Base-by-base conservation (phyloP, 139 green algal species). In the Tetradesmus lagerheimii region DNA sequence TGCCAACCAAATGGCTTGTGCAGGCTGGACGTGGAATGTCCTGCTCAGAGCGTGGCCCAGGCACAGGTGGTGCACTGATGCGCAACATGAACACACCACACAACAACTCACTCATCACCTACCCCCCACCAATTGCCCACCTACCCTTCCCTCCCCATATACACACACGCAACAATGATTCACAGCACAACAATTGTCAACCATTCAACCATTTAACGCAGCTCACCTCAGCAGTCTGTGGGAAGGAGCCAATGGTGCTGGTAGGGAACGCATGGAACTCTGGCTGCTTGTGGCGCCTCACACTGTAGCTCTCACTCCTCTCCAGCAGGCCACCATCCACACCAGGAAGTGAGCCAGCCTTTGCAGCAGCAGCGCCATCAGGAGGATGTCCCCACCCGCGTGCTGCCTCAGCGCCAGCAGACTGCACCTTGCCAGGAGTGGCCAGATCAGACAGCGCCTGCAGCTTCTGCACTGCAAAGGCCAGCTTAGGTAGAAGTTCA, bases 171-270 rank as follows among this genome's bases (percentile, higher is more conserved):
- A n/a, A 39, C 67, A 82, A 82, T 37, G 14, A 57, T 12, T 29
- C 15, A 71, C 57, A 31, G 25, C 57, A 71, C 23, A 31, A 37
- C 67, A 83, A n/a, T n/a, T n/a, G n/a, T n/a, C 95, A 92, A 34
- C 97, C 94, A 37, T 64, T n/a, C 79, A 29, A 71, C n/a, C n/a
- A n/a, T n/a, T n/a, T n/a, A n/a, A n/a, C n/a, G n/a, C n/a, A 62
- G 4, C 83, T 20, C 75, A 88, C 83, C 86, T 95, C 95, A 41
- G 92, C 47, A 2, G 97, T 99, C 94, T 99, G 97, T 25, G 97
- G 97, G 94, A 99, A 99, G 77, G 94, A 97, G 81, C 97, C 97
- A 83, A 99, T 95, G 90, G 95, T 97, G 81, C 96, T 97, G 85
- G 97, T 99, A 80, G 97, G 97, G 93, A 98, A 97, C 31, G 92